These are phyloP conservation scores for Suillus variegatus DNA, from an alignment of 768 basidiomycete species.

Conservation along the genomic window DNA sequence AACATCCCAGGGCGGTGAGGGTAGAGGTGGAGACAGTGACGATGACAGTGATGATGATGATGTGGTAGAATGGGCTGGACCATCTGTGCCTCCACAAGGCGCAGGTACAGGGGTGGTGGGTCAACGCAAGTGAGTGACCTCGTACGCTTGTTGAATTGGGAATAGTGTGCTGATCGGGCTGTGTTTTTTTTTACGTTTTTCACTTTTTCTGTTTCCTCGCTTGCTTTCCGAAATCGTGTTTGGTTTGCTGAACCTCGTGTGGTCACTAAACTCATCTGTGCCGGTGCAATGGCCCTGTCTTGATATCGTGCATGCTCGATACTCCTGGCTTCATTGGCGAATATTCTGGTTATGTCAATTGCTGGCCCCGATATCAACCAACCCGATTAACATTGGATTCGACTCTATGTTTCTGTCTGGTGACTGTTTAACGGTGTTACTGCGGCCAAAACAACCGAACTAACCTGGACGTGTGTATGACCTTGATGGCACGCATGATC, in stretches of 20 bases:
- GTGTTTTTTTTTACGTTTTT: background rate
- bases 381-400: background rate
- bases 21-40: constrained; percentile 20
- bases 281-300: background rate
- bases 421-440: background rate
- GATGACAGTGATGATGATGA: constrained; percentile 35
- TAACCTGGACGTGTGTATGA: background rate
- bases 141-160: background rate
- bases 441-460: background rate
- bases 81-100: constrained; percentile 3
- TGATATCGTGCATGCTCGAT: background rate
- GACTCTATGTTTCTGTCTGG: background rate
- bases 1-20: constrained; percentile 3
- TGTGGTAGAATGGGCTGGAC: constrained; percentile 22
- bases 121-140: constrained; percentile 8
- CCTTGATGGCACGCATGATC: constrained; percentile 2
- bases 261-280: background rate
- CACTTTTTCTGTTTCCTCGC: background rate
- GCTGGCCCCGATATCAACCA: background rate
- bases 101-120: background rate
- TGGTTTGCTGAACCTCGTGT: background rate
- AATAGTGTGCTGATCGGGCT: constrained; percentile 3
- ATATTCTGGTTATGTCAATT: background rate
- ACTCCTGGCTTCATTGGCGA: background rate
- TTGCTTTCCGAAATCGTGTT: background rate